Conservation (phyloP, 768 basidiomycete genomes). For the Pholiota microspora region DNA sequence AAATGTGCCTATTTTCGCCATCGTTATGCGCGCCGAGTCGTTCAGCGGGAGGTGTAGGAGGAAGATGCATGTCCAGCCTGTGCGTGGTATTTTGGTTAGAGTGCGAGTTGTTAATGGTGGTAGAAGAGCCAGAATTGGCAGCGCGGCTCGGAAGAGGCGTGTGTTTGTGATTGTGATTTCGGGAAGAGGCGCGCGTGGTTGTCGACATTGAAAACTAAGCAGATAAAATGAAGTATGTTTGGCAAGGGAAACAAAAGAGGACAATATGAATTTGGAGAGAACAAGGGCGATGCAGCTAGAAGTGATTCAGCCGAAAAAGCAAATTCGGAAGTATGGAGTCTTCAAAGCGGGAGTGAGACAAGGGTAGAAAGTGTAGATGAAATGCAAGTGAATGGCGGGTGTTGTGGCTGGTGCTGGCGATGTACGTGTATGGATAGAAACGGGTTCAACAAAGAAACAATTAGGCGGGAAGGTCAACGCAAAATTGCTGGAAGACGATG, state of each 20-base stretch:
- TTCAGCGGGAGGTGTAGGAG: conserved; percentile 12
- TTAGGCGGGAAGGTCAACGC: conserved; percentile 1
- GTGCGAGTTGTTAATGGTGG: conserved; percentile 7
- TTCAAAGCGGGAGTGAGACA: conserved; percentile 1
- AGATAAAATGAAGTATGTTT: neutral
- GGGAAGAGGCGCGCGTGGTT: conserved; percentile 10
- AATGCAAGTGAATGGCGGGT: conserved; percentile 7
- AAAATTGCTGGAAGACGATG: neutral
- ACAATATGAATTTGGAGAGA: conserved; percentile 6
- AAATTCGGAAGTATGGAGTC: conserved; percentile 5
- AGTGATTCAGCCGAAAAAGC: conserved; percentile 1
- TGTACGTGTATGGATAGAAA: conserved; percentile 11
- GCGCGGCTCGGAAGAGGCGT: conserved; percentile 4
- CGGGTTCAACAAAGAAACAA: neutral
- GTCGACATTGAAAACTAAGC: neutral
- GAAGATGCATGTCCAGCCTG: conserved; percentile 14
- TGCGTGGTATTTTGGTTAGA: conserved; percentile 14
- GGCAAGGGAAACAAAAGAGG: conserved; percentile 11
- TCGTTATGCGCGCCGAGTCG: neutral
- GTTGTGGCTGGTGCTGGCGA: conserved; percentile 5
- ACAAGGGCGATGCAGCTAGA: conserved; percentile 7
- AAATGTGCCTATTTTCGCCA: neutral
- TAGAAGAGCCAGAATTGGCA: neutral
- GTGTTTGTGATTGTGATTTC: conserved; percentile 14
- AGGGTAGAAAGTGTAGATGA: conserved; percentile 6